These are phyloP conservation scores for Fusarium sp. DNA, from an alignment of 2,329 filamentous ascomycete genomes.

Conservation along the genomic window DNA sequence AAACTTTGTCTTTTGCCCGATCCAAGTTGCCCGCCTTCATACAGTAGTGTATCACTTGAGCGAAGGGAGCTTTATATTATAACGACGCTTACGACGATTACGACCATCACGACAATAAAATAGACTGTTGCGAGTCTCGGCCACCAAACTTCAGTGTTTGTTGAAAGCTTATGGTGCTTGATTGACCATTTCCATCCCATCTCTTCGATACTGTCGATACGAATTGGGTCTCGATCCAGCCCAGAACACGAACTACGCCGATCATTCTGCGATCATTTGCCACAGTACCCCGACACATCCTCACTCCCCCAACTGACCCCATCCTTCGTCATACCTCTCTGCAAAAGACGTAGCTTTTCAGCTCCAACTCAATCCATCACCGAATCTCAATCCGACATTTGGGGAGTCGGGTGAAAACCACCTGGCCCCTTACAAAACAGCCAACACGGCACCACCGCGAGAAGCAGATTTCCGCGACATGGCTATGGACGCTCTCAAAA, in stretches of 20 bases:
- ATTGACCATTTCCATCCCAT: constrained; percentile 1
- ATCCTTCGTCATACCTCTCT: constrained; percentile 4
- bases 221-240: constrained; percentile 15
- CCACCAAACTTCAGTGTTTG: background rate
- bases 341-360: constrained; percentile 11
- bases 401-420: constrained; percentile 48
- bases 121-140: constrained; percentile 22
- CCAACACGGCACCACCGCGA: constrained; percentile 46
- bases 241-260: constrained; percentile 26
- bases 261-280: constrained; percentile 33
- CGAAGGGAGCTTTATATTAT: constrained; percentile 11
- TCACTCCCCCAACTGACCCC: constrained; percentile 1
- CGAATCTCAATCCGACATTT: constrained; percentile 22
- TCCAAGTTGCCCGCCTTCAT: background rate
- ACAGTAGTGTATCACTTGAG: constrained; percentile 4
- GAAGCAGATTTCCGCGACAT: constrained; percentile 50
- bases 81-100: constrained; percentile 39
- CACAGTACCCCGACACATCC: constrained; percentile 7
- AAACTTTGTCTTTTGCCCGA: constrained; percentile 15
- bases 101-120: constrained; percentile 38
- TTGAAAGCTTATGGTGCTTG: constrained; percentile 13
- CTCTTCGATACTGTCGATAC: constrained; percentile 22
- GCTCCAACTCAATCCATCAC: background rate
- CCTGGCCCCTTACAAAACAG: constrained; percentile 46
- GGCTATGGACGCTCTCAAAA: constrained; percentile 67